Evolutionary conservation across 768 basidiomycete species (phyloP).

Genomic region (Phylloporus arenicola): DNA sequence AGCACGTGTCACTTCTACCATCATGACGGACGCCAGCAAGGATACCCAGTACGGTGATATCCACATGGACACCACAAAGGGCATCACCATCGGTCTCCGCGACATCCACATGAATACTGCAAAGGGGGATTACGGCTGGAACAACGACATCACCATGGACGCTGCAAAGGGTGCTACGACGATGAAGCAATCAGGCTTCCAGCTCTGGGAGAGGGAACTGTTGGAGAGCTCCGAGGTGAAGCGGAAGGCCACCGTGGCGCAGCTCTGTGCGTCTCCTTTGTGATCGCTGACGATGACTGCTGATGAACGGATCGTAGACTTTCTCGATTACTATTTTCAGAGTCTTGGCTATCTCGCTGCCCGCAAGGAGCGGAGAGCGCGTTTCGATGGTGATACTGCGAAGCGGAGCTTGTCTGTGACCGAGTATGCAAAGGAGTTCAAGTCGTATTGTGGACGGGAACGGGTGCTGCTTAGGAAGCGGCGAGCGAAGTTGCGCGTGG

Average conservation of each 20-base stretch:
- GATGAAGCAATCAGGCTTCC: conserved; percentile 45
- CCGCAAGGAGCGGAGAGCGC: conserved; percentile 77
- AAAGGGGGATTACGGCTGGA: conserved; percentile 40
- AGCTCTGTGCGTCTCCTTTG: conserved; percentile 66
- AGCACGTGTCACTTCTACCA: conserved; percentile 4
- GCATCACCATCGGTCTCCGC: conserved; percentile 39
- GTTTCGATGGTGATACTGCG: conserved; percentile 79
- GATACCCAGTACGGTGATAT: conserved; percentile 46
- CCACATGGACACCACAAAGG: conserved; percentile 78
- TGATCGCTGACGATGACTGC: conserved; percentile 4
- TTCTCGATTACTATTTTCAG: conserved; percentile 98
- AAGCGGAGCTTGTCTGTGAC: conserved; percentile 50
- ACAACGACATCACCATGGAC: conserved; percentile 63
- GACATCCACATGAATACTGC: conserved; percentile 65
- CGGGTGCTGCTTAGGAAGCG: conserved; percentile 87
- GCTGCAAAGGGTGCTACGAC: conserved; percentile 39
- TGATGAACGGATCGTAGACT: conserved; percentile 49
- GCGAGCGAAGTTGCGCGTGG: conserved; percentile 87
- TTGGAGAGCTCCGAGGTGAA: conserved; percentile 83
- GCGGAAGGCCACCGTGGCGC: conserved; percentile 94
- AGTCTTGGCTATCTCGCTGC: conserved; percentile 82
- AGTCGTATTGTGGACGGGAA: conserved; percentile 90
- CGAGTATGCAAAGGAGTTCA: conserved; percentile 76
- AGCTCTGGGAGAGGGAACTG: conserved; percentile 83
- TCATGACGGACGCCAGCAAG: conserved; percentile 13